Base-by-base conservation (phyloP, 1,284 basidiomycete genomes). In the Pascua guehoae region DNA sequence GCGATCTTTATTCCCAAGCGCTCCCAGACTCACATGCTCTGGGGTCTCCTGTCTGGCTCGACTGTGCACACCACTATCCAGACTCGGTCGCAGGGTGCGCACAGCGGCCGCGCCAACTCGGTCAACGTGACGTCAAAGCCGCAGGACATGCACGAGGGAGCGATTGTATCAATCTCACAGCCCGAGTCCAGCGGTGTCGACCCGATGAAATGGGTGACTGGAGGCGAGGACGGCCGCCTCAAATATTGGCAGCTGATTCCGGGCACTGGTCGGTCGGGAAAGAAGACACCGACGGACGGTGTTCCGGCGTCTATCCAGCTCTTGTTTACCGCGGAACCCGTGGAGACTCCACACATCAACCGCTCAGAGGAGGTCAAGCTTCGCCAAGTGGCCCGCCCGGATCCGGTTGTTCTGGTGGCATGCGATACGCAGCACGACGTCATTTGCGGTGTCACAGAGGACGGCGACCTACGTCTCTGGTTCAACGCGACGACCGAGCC, bases 161-260 rank as follows among this genome's bases (percentile, higher is more conserved):
- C 63, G 5, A 58, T 76, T 4, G 47, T 56, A 1, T 66, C 70
- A 41, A 65, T 76, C 15, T 70, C 63, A 61, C 63, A 66, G 59
- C 65, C 65, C 0, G 63, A 63, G 17, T 38, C 43, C 0, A 62
- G 55, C 5, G 55, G 56, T 14, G 41, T 43, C 24, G 62, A 62
- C n/a, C 49, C 56, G 8, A n/a, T 63, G 9, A 57, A 67, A 43
- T 76, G 72, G 66, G 69, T 73, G 4, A 68, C 72, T 4, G 74
- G 64, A 10, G 74, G 75, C 3, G 62, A 63, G 32, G 75, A 77
- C 53, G 75, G 75, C 5, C 54, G 59, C n/a, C 65, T 74, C 47
- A 77, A 77, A 59, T 60, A 71, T 51, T 77, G 75, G 75, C 56
- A 66, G 39, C 60, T 72, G 8, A 56, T 67, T 41, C 66, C 69